These are phyloP conservation scores for Trichoderma simmonsii DNA, from an alignment of 2,329 filamentous ascomycete species.

Conservation along the genomic window DNA sequence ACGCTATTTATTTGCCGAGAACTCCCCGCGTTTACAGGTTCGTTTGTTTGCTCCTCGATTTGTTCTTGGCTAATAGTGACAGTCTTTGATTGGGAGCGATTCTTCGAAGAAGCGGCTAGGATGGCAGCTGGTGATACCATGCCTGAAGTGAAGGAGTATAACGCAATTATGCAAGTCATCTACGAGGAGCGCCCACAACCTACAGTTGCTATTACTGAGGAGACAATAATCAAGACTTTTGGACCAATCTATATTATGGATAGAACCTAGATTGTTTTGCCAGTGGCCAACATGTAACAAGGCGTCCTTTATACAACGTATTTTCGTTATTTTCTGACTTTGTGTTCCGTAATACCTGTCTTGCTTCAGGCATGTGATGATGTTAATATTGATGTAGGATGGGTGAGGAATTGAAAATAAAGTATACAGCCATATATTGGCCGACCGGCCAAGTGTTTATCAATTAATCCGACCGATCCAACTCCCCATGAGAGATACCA, in stretches of 20 bases:
- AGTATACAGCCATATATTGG: rapidly evolving
- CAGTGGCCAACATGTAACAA: too few relatives aligned
- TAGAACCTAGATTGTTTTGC: too few relatives aligned
- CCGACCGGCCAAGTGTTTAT: too few relatives aligned
- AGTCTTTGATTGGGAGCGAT: neutral
- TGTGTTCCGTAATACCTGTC: too few relatives aligned
- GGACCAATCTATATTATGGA: too few relatives aligned
- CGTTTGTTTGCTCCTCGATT: neutral
- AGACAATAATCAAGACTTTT: rapidly evolving
- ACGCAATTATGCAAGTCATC: neutral
- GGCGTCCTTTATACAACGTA: too few relatives aligned
- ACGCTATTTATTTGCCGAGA: rapidly evolving
- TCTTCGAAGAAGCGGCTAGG: rapidly evolving
- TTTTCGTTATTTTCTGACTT: too few relatives aligned
- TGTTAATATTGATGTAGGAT: too few relatives aligned
- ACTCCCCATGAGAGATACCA: too few relatives aligned
- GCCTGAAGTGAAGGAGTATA: neutral
- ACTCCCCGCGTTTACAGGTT: neutral
- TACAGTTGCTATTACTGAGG: neutral
- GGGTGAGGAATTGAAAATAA: too few relatives aligned
- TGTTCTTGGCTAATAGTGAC: neutral
- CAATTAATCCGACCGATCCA: too few relatives aligned
- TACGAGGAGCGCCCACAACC: rapidly evolving
- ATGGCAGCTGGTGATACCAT: neutral
- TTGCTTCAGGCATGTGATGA: too few relatives aligned